Base-by-base conservation (phyloP, 164 flowering plant genomes). In the Macadamia integrifolia region DNA sequence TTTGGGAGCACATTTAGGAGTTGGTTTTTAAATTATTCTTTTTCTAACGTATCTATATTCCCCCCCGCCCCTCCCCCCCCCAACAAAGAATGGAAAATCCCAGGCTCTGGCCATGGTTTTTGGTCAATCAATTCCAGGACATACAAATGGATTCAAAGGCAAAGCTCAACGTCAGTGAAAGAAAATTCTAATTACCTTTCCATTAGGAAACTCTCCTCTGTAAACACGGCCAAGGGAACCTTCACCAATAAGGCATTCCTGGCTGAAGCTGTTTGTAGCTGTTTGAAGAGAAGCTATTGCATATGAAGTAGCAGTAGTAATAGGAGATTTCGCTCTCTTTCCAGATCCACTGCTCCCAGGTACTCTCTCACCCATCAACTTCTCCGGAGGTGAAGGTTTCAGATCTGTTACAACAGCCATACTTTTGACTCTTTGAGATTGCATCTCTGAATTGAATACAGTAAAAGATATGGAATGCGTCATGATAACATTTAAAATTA, bases 221-320 rank as follows among this genome's bases (percentile, higher is more conserved):
- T 93, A 93, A 72, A 93, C 98, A 72, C 98, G 97, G 63, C 98
- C 98, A 74, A 93, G 86, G 14, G 98, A 91, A 72, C 98, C 97
- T 86, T 93, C 98, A 82, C 98, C 97, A 69, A 90, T 77, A 48
- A 93, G 83, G 74, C 67, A 80, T 75, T 93, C 98, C 80, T 87
- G 91, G 72, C 86, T 82, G 64, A 89, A 89, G 84, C 96, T 91
- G 79, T 88, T 88, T 53, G 98, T 88, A 55, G 94, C 88, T 10
- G 82, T 80, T 76, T 93, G 97, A 67, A 91, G 90, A 69, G 90
- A 73, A 67, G 96, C 96, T 75, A 93, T 90, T 40, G 94, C 85
- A 68, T 93, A 90, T 15, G 89, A 80, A 64, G 93, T 83, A 61
- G 96, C 93, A 75, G 93, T 88, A 75, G 93, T 88, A 18, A 87